A percentile compares a stretch with the other conserved stretches of the same genome.
These are phyloP conservation scores for Picochlorum sp. DNA, from an alignment of 139 green algal genomes.

Conservation along the genomic window DNA sequence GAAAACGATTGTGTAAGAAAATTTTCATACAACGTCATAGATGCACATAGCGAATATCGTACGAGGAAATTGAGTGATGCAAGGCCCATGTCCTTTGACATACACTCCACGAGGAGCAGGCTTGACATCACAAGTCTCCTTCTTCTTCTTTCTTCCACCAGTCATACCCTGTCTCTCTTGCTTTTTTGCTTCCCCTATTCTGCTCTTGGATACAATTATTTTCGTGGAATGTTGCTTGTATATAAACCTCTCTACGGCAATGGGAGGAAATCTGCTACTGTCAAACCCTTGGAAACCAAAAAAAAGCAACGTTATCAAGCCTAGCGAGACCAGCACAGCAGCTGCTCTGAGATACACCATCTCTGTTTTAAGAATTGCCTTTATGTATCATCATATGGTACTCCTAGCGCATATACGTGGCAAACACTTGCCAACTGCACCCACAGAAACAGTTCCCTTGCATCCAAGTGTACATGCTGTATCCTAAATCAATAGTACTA, in stretches of 20 bases:
- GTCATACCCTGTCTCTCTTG: neutral
- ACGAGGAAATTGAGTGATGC: slow-evolving; percentile 1
- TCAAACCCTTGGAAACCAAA: slow-evolving; percentile 1
- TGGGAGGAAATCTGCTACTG: neutral
- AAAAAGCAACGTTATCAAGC: neutral
- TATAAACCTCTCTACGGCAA: slow-evolving; percentile 1
- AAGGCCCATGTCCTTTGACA: neutral
- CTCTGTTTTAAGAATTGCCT: too few relatives aligned
- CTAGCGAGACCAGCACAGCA: neutral
- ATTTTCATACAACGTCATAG: too few relatives aligned
- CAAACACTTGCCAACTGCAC: too few relatives aligned
- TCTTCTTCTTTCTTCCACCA: neutral
- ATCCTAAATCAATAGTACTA: too few relatives aligned
- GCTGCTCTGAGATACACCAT: neutral
- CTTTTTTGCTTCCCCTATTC: neutral
- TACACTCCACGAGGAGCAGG: neutral
- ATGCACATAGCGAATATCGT: neutral
- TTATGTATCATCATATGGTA: too few relatives aligned
- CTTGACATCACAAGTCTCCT: slow-evolving; percentile 3
- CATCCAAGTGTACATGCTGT: too few relatives aligned
- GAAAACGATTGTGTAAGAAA: neutral
- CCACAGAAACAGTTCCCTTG: too few relatives aligned
- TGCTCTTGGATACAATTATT: neutral
- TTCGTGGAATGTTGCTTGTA: neutral
- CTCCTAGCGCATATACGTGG: too few relatives aligned